Evolutionary conservation across 768 basidiomycete species (phyloP).

Genomic region (Tremella yokohamensis): DNA sequence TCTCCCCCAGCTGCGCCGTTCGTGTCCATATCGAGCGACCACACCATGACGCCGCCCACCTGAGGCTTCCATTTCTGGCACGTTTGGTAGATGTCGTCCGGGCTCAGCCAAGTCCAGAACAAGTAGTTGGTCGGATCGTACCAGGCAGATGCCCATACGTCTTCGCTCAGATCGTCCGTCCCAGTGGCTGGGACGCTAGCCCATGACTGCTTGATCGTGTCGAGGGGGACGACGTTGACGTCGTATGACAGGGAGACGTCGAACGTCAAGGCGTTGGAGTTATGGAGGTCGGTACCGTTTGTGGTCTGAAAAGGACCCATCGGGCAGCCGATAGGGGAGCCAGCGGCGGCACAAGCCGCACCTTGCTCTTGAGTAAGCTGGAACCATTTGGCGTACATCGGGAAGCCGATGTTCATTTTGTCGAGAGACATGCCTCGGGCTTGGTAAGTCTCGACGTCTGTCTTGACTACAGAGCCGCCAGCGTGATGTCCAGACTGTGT

Average conservation of each 20-base stretch:
- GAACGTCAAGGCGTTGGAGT: conserved; percentile 14
- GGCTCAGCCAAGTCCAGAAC: conserved; percentile 38
- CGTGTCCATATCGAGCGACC: conserved; percentile 21
- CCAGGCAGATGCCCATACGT: conserved; percentile 9
- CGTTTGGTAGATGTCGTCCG: conserved; percentile 17
- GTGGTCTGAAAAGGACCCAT: conserved; percentile 17
- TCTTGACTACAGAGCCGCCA: conserved; percentile 26
- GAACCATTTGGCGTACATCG: conserved; percentile 40
- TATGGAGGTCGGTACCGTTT: conserved; percentile 8
- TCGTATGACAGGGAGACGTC: neutral
- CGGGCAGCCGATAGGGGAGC: conserved; percentile 19
- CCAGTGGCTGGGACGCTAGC: neutral
- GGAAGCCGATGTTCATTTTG: conserved; percentile 34
- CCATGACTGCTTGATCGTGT: neutral
- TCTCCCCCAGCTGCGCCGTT: conserved; percentile 1
- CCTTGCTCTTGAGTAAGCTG: neutral
- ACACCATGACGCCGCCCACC: conserved; percentile 33
- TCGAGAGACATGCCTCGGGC: conserved; percentile 10
- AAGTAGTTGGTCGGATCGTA: conserved; percentile 14
- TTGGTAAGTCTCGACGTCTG: conserved; percentile 18
- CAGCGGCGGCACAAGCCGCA: neutral
- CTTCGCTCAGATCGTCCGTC: neutral
- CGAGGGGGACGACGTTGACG: conserved; percentile 6
- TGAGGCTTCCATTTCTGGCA: conserved; percentile 22
- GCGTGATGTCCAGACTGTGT: conserved; percentile 20